A percentile compares a stretch with the other conserved stretches of the same genome.
phyloP scores from a whole-genome alignment of 2,329 filamentous ascomycete genomes.

The Gremmenia infestans region DNA sequence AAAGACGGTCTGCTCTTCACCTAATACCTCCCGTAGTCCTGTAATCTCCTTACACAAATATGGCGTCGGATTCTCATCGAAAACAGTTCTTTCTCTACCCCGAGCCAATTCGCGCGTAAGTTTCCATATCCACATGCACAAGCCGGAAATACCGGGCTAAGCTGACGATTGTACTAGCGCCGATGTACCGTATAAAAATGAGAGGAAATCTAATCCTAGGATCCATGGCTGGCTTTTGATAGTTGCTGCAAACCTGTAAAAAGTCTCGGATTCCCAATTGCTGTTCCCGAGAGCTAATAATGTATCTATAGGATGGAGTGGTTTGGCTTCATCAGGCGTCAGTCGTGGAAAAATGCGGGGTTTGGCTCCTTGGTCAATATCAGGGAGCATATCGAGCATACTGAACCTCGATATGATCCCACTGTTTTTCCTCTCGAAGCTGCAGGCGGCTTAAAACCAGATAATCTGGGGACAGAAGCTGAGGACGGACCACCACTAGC shows the following conservation, averaged over 20 bases:
- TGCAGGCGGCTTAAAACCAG: neutral
- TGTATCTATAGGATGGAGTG: slow-evolving; percentile 14
- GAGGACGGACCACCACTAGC: neutral
- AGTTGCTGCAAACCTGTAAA: slow-evolving; percentile 12
- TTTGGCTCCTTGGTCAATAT: slow-evolving; percentile 15
- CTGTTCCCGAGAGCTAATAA: neutral
- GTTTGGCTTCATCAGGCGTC: slow-evolving; percentile 8
- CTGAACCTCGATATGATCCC: slow-evolving; percentile 18
- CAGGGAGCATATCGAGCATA: slow-evolving; percentile 14
- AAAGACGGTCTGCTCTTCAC: no score
- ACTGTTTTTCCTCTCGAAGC: slow-evolving; percentile 13
- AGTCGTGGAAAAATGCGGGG: slow-evolving; percentile 18
- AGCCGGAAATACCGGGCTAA: neutral
- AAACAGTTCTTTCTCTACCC: neutral
- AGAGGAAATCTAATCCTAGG: slow-evolving; percentile 14
- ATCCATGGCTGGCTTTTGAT: slow-evolving; percentile 12
- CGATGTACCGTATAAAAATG: slow-evolving; percentile 15
- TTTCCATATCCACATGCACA: neutral
- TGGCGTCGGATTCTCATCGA: neutral
- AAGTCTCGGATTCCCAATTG: neutral
- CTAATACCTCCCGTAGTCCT: no score
- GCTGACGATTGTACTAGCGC: slow-evolving; percentile 4
- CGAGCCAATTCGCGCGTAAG: neutral
- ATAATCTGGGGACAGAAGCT: neutral
- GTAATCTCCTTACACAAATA: neutral